Percentiles rank a stretch among this genome's conserved stretches.
Conservation (phyloP, 495 filamentous ascomycete genomes). For the Rhypophila decipiens region DNA sequence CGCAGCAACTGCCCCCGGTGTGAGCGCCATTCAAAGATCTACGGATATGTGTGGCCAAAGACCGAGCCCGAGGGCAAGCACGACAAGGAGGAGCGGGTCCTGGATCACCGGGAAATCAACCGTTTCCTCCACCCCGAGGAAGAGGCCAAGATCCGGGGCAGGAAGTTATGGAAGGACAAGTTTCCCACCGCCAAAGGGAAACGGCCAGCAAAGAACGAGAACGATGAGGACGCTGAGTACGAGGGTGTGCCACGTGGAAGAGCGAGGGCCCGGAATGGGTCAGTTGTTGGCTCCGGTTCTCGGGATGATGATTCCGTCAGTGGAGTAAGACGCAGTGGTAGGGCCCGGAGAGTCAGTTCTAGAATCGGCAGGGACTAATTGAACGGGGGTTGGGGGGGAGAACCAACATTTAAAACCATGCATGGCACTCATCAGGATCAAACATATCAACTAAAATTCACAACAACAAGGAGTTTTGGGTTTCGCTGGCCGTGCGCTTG, state of each 20-base stretch:
- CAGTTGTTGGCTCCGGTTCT: not conserved
- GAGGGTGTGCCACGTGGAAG: constrained; percentile 1
- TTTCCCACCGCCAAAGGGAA: not conserved
- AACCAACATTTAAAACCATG: too few species aligned
- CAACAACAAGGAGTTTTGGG: too few species aligned
- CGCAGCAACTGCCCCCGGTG: constrained; percentile 81
- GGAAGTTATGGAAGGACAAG: constrained; percentile 26
- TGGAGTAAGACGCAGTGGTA: constrained; percentile 22
- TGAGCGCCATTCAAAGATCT: constrained; percentile 91
- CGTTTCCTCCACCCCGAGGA: constrained; percentile 62
- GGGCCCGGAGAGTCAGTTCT: constrained; percentile 21
- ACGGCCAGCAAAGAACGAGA: not conserved
- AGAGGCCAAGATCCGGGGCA: constrained; percentile 50
- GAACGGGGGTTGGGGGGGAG: not conserved
- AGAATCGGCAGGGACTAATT: constrained; percentile 11
- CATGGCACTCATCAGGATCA: too few species aligned
- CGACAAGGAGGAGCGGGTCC: constrained; percentile 70
- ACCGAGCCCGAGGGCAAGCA: constrained; percentile 66
- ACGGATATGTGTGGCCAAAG: constrained; percentile 93
- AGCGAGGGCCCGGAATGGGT: not conserved
- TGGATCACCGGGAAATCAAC: constrained; percentile 67
- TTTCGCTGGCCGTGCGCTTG: too few species aligned
- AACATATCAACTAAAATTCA: too few species aligned
- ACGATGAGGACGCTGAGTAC: not conserved
- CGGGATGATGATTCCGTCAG: constrained; percentile 5